A percentile compares a stretch with the other conserved stretches of the same genome.
These are phyloP conservation scores for Cytidiella melzeri DNA, from an alignment of 768 basidiomycete genomes.

Conservation along the genomic window DNA sequence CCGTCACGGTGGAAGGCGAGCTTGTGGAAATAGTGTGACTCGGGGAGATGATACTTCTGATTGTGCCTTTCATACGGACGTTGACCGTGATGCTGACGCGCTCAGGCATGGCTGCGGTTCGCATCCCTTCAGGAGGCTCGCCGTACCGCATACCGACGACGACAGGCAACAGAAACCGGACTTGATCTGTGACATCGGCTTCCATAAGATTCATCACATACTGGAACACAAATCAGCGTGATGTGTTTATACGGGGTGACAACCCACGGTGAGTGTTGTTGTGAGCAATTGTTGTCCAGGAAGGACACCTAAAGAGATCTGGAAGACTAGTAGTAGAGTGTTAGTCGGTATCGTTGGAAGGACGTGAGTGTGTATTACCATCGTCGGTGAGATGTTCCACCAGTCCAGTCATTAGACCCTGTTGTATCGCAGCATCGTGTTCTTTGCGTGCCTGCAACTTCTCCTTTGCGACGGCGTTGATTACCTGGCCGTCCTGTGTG, in stretches of 20 bases:
- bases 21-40: slow-evolving; percentile 28
- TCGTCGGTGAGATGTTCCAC: slow-evolving; percentile 47
- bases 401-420: slow-evolving; percentile 38
- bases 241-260: neutral
- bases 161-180: slow-evolving; percentile 50
- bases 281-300: slow-evolving; percentile 35
- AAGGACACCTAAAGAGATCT: slow-evolving; percentile 51
- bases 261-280: slow-evolving; percentile 35
- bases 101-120: slow-evolving; percentile 23
- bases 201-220: slow-evolving; percentile 50
- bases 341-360: too few relatives aligned
- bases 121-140: slow-evolving; percentile 32
- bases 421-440: slow-evolving; percentile 34
- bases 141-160: slow-evolving; percentile 50
- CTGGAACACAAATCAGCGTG: too few relatives aligned
- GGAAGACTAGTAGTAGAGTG: slow-evolving; percentile 52
- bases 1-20: slow-evolving; percentile 22
- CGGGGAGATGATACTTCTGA: slow-evolving; percentile 24
- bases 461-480: slow-evolving; percentile 44
- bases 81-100: slow-evolving; percentile 36
- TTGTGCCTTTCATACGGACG: slow-evolving; percentile 50
- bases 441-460: slow-evolving; percentile 35
- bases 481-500: slow-evolving; percentile 35
- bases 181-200: slow-evolving; percentile 39
- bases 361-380: too few relatives aligned